Evolutionary conservation across 1,284 basidiomycete species (phyloP), one percentile per base, ranked within the genome.

Genomic region (Erythrobasidium hasegawianum): DNA sequence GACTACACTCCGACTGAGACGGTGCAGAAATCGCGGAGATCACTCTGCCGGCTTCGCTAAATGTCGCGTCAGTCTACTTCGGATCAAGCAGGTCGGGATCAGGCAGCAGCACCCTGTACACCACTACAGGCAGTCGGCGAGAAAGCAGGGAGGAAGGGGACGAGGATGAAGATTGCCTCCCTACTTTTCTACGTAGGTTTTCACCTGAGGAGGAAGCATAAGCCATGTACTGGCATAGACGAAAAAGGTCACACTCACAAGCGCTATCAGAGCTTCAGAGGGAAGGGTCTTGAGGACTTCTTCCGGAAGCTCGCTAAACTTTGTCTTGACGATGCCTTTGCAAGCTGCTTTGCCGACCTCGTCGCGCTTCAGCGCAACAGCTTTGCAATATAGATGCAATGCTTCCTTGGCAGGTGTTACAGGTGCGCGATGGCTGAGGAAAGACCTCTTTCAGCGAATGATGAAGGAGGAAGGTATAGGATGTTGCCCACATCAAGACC

Each of bases 251-350:
- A 11, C 33, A 47, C 43, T 47, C 8, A 47, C 43, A 18, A 47
- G 43, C 16, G 22, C 43, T 18, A 47, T 47, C n/a, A 47, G 16
- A 24, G 43, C 43, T 47, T 47, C 43, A 14, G 43, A 47, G 8
- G 43, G 43, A 8, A 47, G 22, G 43, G 43, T 47, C 43, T 47
- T 47, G 43, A 47, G 43, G n/a, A 47, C 43, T 5, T 47, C 43
- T 47, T 47, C 43, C n/a, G 43, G 43, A 18, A 47, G 22, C 43
- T 47, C 43, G 16, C 43, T 47, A 16, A 47, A 47, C 43, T 47
- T 47, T 8, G 43, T 24, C 43, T 47, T 47, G 22, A 47, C 43
- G 43, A 47, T 47, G 43, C 43, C 43, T 47, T 47, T n/a, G 43
- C 43, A 47, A 18, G 43, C 43, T 47, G 43, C 43, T 47, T 47